Evolutionary conservation across 116 monocot species (phyloP).

Genomic region (Posidonia oceanica): DNA sequence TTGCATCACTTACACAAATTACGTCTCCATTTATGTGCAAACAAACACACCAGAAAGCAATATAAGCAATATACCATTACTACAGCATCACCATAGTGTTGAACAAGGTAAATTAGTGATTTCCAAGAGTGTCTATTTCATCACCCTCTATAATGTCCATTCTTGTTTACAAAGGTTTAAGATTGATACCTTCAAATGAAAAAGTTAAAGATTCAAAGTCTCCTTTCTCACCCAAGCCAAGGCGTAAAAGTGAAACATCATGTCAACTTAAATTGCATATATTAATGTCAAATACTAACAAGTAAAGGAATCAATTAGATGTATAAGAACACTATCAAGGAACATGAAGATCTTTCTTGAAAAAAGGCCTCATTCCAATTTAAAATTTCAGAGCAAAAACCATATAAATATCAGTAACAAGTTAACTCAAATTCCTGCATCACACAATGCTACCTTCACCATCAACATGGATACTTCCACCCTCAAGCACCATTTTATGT

Average conservation of each 20-base stretch:
- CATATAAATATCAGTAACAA: neutral
- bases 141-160: too few relatives aligned
- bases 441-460: slow-evolving; percentile 58
- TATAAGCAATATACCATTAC: too few relatives aligned
- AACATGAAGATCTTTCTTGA: neutral
- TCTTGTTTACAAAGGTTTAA: too few relatives aligned
- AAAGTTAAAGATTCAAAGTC: too few relatives aligned
- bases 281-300: neutral
- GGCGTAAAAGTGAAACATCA: too few relatives aligned
- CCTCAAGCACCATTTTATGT: slow-evolving; percentile 84
- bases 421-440: neutral
- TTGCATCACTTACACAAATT: too few relatives aligned
- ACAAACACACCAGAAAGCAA: too few relatives aligned
- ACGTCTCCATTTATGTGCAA: too few relatives aligned
- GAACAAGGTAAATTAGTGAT: neutral
- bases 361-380: neutral
- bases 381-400: neutral
- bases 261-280: too few relatives aligned
- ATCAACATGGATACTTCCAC: slow-evolving; percentile 99
- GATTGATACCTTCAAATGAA: too few relatives aligned
- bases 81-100: too few relatives aligned
- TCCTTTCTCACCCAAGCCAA: too few relatives aligned
- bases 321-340: neutral
- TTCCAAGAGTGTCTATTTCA: neutral
- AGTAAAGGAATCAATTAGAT: neutral